Conservation (phyloP, 1,139 yeast genomes). For the Kluyveromyces sp. region DNA sequence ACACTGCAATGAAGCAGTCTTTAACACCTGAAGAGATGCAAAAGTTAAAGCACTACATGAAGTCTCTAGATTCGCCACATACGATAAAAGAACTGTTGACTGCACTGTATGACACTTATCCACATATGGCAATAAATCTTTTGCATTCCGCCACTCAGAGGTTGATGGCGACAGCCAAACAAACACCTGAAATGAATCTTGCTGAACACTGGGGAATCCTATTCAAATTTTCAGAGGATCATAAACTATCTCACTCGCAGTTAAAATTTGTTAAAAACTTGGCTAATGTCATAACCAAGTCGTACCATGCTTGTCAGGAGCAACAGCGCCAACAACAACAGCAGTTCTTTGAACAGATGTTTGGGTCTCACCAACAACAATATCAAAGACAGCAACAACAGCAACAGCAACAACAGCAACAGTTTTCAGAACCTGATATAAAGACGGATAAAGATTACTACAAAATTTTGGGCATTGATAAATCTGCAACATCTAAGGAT, state of each 20-base stretch:
- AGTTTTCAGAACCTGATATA: constrained; percentile 29
- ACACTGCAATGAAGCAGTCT: constrained; percentile 16
- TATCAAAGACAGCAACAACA: constrained; percentile 43
- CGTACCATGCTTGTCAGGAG: constrained; percentile 14
- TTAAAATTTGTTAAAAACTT: constrained; percentile 16
- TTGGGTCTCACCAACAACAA: constrained; percentile 40
- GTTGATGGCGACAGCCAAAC: constrained; percentile 3
- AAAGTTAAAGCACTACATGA: constrained; percentile 11
- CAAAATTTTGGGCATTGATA: constrained; percentile 62
- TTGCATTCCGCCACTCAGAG: constrained; percentile 15
- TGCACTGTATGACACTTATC: constrained; percentile 25
- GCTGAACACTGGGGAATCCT: constrained; percentile 18
- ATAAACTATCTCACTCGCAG: constrained; percentile 16
- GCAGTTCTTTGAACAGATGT: constrained; percentile 40
- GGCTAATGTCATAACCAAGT: constrained; percentile 11
- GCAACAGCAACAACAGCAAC: constrained; percentile 41
- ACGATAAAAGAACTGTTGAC: constrained; percentile 14
- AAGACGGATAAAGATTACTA: constrained; percentile 62
- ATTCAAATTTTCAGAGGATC: constrained; percentile 20
- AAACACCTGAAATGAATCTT: constrained; percentile 12
- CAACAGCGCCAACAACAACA: constrained; percentile 31
- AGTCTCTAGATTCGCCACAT: constrained; percentile 15
- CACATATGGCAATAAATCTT: constrained; percentile 23
- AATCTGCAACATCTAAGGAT: constrained; percentile 63
- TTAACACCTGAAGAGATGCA: constrained; percentile 15